Conservation (phyloP, 352 stramenopile species). For the Globisporangium splendens region DNA sequence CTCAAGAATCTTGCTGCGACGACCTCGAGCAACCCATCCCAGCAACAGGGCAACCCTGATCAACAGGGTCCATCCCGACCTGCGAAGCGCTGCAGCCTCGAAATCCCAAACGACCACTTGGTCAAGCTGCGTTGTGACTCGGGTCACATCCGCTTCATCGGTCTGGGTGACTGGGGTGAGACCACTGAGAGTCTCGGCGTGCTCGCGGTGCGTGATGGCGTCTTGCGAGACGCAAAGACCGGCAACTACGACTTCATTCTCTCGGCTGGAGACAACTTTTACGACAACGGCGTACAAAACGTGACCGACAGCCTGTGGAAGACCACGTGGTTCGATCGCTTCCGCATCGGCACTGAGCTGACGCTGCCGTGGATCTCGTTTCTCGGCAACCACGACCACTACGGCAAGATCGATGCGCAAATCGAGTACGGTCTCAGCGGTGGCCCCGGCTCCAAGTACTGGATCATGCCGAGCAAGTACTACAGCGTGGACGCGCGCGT, state of each 20-base stretch:
- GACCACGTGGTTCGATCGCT: slow-evolving; percentile 32
- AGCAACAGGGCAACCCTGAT: background rate
- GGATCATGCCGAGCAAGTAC: slow-evolving; percentile 37
- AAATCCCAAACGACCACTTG: slow-evolving; percentile 10
- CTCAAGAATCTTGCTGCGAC: background rate
- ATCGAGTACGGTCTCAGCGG: slow-evolving; percentile 22
- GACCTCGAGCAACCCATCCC: background rate
- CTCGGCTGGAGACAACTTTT: slow-evolving; percentile 41
- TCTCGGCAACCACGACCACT: slow-evolving; percentile 39
- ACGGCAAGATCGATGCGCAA: slow-evolving; percentile 31
- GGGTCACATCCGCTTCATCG: slow-evolving; percentile 29
- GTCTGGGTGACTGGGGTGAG: slow-evolving; percentile 35
- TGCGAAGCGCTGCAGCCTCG: slow-evolving; percentile 7
- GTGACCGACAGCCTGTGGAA: slow-evolving; percentile 25
- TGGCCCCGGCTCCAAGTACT: slow-evolving; percentile 25
- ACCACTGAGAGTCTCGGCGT: slow-evolving; percentile 20
- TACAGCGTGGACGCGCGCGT: slow-evolving; percentile 26
- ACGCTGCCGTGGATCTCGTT: slow-evolving; percentile 37
- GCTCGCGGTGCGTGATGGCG: slow-evolving; percentile 27
- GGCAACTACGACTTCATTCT: slow-evolving; percentile 33
- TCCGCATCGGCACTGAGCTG: slow-evolving; percentile 25
- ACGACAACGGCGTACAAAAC: slow-evolving; percentile 28
- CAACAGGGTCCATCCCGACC: slow-evolving; percentile 1
- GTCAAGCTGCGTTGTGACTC: slow-evolving; percentile 12
- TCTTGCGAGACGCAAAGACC: slow-evolving; percentile 20